A percentile compares a stretch with the other conserved stretches of the same genome.
Conservation (phyloP, 768 basidiomycete species). For the Cystobasidium onofrii region DNA sequence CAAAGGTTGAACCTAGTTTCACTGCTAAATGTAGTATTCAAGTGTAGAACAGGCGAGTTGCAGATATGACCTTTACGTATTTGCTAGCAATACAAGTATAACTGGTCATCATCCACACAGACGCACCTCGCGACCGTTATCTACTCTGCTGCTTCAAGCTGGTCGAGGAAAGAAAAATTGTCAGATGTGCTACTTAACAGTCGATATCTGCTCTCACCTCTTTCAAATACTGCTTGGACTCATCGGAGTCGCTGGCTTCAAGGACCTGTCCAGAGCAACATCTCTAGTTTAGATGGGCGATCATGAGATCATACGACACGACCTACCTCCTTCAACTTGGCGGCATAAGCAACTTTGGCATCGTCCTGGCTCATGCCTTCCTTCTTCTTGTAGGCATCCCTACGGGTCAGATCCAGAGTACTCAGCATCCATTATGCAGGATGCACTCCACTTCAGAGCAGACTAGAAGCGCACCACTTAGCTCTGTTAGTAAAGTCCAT, state of each 20-base stretch:
- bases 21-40: no score
- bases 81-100: no score
- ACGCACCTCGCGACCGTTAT: background rate
- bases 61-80: no score
- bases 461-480: conserved; percentile 61
- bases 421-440: background rate
- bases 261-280: conserved; percentile 52
- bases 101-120: no score
- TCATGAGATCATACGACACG: no score
- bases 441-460: background rate
- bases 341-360: conserved; percentile 65
- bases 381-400: conserved; percentile 76
- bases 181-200: background rate
- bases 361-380: conserved; percentile 67
- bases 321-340: conserved; percentile 42
- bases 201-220: conserved; percentile 48
- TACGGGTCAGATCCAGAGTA: conserved; percentile 42
- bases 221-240: conserved; percentile 54
- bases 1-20: no score
- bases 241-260: conserved; percentile 51
- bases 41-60: no score
- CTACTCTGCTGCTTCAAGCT: conserved; percentile 25
- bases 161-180: background rate
- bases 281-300: no score
- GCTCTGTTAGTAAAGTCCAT: conserved; percentile 78